These are phyloP conservation scores for Aspergillus oerlinghausenensis DNA, from an alignment of 2,329 filamentous ascomycete species.

Conservation along the genomic window DNA sequence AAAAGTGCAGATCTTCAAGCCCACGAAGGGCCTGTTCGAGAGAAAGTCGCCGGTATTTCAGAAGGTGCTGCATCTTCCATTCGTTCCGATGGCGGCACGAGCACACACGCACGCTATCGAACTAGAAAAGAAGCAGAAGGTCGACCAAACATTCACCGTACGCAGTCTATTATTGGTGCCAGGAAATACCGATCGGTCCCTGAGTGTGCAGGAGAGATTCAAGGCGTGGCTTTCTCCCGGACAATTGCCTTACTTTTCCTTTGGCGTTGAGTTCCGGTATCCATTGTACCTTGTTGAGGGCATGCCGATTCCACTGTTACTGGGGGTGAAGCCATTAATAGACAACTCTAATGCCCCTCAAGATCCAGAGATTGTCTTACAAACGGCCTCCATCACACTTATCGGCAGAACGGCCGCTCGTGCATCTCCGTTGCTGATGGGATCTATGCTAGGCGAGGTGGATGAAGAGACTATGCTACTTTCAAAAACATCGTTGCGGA, in stretches of 20 bases:
- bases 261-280: slow-evolving; percentile 8
- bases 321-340: slow-evolving; percentile 3
- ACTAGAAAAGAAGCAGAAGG: slow-evolving; percentile 2
- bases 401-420: slow-evolving; percentile 8
- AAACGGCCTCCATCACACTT: slow-evolving; percentile 4
- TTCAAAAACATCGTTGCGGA: slow-evolving; percentile 1
- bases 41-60: slow-evolving; percentile 2
- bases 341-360: slow-evolving; percentile 1
- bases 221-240: slow-evolving; percentile 9
- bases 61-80: slow-evolving; percentile 1
- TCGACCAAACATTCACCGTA: slow-evolving; percentile 6
- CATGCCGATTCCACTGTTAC: slow-evolving; percentile 3
- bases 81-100: not conserved
- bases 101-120: not conserved
- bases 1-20: slow-evolving; percentile 6
- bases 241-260: slow-evolving; percentile 13
- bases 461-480: slow-evolving; percentile 8
- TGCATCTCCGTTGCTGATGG: slow-evolving; percentile 9
- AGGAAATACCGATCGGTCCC: slow-evolving; percentile 8
- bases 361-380: slow-evolving; percentile 2
- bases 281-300: slow-evolving; percentile 4
- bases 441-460: slow-evolving; percentile 6
- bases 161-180: slow-evolving; percentile 8
- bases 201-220: slow-evolving; percentile 8
- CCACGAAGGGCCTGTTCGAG: slow-evolving; percentile 1